Percentiles rank a stretch among this genome's conserved stretches.
Evolutionary conservation across 2,329 filamentous ascomycete genomes (phyloP).

Genomic region (Elsinoe arachidis): DNA sequence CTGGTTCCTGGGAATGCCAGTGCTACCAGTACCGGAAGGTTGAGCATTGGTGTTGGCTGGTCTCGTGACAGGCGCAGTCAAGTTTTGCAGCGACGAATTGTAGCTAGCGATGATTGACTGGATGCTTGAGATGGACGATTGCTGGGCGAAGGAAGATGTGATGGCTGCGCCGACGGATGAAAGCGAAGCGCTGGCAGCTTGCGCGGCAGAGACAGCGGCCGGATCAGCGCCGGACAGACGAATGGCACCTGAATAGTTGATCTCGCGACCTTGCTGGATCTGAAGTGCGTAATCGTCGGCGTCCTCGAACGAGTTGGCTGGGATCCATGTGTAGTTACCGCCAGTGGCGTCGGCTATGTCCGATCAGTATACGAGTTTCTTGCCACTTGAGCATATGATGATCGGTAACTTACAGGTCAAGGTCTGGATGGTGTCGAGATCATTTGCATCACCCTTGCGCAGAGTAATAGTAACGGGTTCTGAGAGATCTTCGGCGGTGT

Average conservation of each 20-base stretch:
- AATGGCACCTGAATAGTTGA: conserved; percentile 51
- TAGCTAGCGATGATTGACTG: conserved; percentile 17
- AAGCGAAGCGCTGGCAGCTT: conserved; percentile 24
- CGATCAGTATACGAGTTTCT: background rate
- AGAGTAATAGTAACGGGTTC: conserved; percentile 49
- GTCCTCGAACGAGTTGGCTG: conserved; percentile 34
- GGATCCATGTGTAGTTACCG: conserved; percentile 45
- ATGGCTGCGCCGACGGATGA: conserved; percentile 22
- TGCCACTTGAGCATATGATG: background rate
- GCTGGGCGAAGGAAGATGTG: conserved; percentile 12
- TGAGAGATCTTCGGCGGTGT: conserved; percentile 21
- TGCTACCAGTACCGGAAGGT: conserved; percentile 20
- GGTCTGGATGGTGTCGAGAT: conserved; percentile 42
- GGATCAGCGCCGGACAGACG: conserved; percentile 32
- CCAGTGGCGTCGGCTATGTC: conserved; percentile 33
- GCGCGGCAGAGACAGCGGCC: conserved; percentile 19
- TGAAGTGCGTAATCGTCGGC: conserved; percentile 50
- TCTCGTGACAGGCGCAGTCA: conserved; percentile 17
- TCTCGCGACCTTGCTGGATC: conserved; percentile 43
- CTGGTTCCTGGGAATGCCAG: conserved; percentile 23
- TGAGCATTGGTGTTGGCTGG: conserved; percentile 16
- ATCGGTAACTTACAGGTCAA: conserved; percentile 37
- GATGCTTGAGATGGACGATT: conserved; percentile 15
- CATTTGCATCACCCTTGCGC: conserved; percentile 41
- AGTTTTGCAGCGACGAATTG: conserved; percentile 16